Conservation (phyloP, 768 basidiomycete species). For the Mrakia blollopis region DNA sequence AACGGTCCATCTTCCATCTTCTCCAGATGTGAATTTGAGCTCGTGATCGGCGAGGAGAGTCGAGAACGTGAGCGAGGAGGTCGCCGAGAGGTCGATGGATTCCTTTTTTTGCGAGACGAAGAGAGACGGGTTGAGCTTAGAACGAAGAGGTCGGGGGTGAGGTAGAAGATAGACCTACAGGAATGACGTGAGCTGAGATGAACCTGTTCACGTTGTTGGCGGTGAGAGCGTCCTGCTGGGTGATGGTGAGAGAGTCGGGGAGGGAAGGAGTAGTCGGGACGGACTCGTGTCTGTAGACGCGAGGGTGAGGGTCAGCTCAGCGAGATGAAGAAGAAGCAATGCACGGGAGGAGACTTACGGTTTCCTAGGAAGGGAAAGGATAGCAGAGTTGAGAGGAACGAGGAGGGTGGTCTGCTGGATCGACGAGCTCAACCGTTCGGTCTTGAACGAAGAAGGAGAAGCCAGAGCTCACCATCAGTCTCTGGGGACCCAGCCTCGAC, state of each 20-base stretch:
- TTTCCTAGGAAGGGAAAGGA: constrained; percentile 22
- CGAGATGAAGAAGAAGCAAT: not conserved
- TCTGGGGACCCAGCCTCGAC: not conserved
- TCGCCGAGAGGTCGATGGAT: not conserved
- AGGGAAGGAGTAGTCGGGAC: not conserved
- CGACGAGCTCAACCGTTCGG: not conserved
- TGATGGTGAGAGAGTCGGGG: not conserved
- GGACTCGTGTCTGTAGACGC: constrained; percentile 15
- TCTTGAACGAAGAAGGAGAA: constrained; percentile 6
- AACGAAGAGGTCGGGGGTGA: not conserved
- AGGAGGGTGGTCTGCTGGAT: constrained; percentile 8
- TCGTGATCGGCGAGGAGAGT: not conserved
- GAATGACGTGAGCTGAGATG: constrained; percentile 3
- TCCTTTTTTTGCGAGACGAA: constrained; percentile 1
- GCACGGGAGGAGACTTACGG: constrained; percentile 12
- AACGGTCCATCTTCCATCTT: not conserved
- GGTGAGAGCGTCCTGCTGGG: constrained; percentile 4
- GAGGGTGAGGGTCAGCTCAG: too few relatives aligned
- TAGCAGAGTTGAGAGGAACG: constrained; percentile 24
- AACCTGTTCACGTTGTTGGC: constrained; percentile 7
- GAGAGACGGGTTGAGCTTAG: not conserved
- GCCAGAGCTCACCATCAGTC: not conserved
- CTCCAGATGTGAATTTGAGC: not conserved
- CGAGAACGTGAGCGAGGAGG: not conserved
- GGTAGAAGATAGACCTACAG: constrained; percentile 3